Evolutionary conservation across 169 alveolate genomes (phyloP).

Genomic region (Pseudocohnilembus persalinus): DNA sequence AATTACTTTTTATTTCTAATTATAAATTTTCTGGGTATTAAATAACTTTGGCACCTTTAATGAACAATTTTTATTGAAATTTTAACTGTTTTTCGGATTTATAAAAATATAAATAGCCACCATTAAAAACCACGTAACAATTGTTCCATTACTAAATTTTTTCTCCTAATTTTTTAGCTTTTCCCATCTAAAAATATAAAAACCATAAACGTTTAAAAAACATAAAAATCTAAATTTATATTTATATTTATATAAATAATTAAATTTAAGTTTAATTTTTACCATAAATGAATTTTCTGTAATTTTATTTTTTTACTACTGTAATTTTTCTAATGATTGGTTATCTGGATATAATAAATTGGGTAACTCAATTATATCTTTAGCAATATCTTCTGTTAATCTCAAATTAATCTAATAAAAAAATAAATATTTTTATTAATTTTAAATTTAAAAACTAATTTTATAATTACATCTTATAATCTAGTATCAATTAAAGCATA

Average conservation of each 20-base stretch:
- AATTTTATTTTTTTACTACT: too few species aligned
- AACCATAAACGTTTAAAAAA: too few species aligned
- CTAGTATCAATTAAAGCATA: background rate
- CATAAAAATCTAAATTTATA: too few species aligned
- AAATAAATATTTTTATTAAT: too few species aligned
- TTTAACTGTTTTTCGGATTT: background rate
- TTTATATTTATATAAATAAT: too few species aligned
- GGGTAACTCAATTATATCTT: background rate
- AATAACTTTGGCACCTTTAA: background rate
- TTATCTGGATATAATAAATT: too few species aligned
- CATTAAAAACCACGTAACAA: background rate
- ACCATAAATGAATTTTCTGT: background rate
- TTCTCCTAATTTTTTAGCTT: background rate
- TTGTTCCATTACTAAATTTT: background rate
- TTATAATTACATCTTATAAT: background rate
- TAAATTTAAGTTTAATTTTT: too few species aligned
- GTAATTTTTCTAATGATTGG: background rate
- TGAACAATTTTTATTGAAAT: background rate
- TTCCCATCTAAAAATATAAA: background rate
- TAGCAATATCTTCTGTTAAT: background rate
- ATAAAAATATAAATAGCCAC: background rate
- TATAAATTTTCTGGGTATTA: background rate
- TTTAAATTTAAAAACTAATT: too few species aligned
- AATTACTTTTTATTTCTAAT: background rate
- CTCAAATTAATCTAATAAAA: too few species aligned